Evolutionary conservation across 805 yeast species (phyloP), one percentile per base, ranked within the genome.

Genomic region (fission yeast (Schizosaccharomyces pombe)): DNA sequence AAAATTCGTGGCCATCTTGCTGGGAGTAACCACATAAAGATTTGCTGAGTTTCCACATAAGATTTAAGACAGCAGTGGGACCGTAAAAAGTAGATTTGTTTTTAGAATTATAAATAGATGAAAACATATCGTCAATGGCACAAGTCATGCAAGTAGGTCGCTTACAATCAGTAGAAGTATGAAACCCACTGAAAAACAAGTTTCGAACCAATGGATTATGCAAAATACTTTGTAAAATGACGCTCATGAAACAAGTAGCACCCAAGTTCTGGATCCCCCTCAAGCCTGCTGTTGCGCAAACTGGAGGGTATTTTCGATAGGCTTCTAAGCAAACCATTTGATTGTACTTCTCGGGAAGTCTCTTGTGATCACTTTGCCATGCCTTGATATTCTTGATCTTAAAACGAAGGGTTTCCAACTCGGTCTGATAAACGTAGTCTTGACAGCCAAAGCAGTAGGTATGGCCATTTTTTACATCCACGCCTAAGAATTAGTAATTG

Each of bases 1-100:
- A 81, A 66, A 89, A 91, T 66, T 91, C 99, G 67, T 91, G 99
- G 0, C 98, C 97, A 65, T 91, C 99, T 67, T 91, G 99, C 66
- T 91, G 96, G 34, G 91, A 82, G 60, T 87, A 87, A 1, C 99
- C 99, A 0, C 96, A 94, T 56, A 91, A 74, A 33, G 85, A 75
- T 59, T 82, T 76, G 60, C 85, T 83, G 52, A 80, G 79, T 61
- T 79, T 80, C 89, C 95, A 86, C 1, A 95, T 80, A 11, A 95
- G 84, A n/a, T 77, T 73, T 53, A 91, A 71, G 52, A 91, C 67
- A 53, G 82, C 76, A 1, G 91, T 79, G 58, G 91, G 81, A 0
- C 97, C 96, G 16, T 26, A 49, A 14, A 49, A 49, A 19, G 26
- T 30, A 26, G 53, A 12, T 28, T 49, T 31, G 37, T 49, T 24